Evolutionary conservation across 139 green algal species (phyloP), one percentile per base, ranked within the genome.

Genomic region (Haematococcus lacustris): DNA sequence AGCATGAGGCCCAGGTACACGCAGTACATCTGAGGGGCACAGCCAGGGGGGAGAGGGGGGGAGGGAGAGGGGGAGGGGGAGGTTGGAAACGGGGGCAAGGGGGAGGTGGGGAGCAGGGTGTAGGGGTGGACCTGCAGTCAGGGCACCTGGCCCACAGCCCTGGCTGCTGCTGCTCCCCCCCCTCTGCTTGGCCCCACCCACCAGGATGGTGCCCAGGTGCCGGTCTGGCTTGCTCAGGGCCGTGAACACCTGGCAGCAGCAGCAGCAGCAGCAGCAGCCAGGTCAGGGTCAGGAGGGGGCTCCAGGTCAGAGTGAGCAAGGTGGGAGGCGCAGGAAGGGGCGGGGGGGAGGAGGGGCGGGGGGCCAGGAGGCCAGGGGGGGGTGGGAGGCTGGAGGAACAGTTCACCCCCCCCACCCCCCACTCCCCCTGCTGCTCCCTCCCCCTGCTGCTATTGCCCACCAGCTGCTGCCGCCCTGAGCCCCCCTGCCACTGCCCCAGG

Each of bases 1-100:
- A 93, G 67, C 21, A 95, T 60, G 5, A 96, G 39, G 28, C 79
- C 79, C 9, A 77, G 71, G 30, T 86, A 83, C 50, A 94, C 57
- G 1, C 76, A 84, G 73, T 90, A 93, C n/a, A 88, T 76, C 86
- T 92, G 68, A 51, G 17, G 64, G 71, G 30, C 59, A 50, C 26
- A 62, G 6, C 38, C 28, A 39, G 4, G n/a, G 38, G 40, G 6
- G 57, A 21, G 26, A 71, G 13, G 13, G 33, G 25, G 25, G n/a
- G n/a, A n/a, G n/a, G n/a, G n/a, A n/a, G 17, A 65, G 28, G 25
- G 57, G 5, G 21, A 35, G 57, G 5, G 32, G 28, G 9, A 5
- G 25, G 57, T 33, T 65, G 28, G 32, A 13, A 65, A 13, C 9
- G 28, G 57, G 6, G 21, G 25, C 6, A 33, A 13, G 38, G 7